Base-by-base conservation (phyloP, 2,329 filamentous ascomycete species). In the Scopulariopsis brevicaulis region DNA sequence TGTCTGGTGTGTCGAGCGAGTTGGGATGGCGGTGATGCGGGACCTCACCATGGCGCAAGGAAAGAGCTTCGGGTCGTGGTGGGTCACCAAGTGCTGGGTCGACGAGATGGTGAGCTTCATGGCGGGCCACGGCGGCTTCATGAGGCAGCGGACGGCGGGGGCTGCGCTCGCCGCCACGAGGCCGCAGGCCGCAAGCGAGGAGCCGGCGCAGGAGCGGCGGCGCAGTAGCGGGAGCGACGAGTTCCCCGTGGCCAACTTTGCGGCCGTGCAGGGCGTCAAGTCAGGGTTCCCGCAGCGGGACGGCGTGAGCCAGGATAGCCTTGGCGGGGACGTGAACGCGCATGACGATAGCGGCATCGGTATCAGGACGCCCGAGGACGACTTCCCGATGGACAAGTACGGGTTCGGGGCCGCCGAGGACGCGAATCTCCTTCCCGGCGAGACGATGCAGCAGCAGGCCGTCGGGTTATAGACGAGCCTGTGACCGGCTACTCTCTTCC, bases 91-190 rank as follows among this genome's bases (percentile, higher is more conserved):
- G 69, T 92, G 93, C 59, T 97, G 93, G 79, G 82, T 96, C 56
- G 92, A 96, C 66, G 93, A 97, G 73, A 95, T 96, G 89, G 84
- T 91, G 55, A 80, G 87, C 59, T 96, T 95, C 80, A 77, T 96
- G 63, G 90, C 90, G 0, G 90, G 95, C 65, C 86, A 92, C 65
- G 93, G 92, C 55, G 93, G 93, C 0, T 96, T 96, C 67, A 85
- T 96, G 75, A 78, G 79, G 63, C 79, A 79, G 59, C 81, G 74
- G 62, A 72, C 71, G 8, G 71, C 71, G 4, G 70, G 70, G 12
- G 58, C 55, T 8, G 62, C 65, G 14, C 65, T 66, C 8, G 63
- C 66, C 3, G 61, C 60, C 22, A 60, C 67, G 18, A 72, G 72
- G 56, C 67, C 67, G n/a, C 70, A 73, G 52, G 58, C 66, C 1